Evolutionary conservation across 2,329 filamentous ascomycete species (phyloP).

Genomic region (Sarocladium kiliense): DNA sequence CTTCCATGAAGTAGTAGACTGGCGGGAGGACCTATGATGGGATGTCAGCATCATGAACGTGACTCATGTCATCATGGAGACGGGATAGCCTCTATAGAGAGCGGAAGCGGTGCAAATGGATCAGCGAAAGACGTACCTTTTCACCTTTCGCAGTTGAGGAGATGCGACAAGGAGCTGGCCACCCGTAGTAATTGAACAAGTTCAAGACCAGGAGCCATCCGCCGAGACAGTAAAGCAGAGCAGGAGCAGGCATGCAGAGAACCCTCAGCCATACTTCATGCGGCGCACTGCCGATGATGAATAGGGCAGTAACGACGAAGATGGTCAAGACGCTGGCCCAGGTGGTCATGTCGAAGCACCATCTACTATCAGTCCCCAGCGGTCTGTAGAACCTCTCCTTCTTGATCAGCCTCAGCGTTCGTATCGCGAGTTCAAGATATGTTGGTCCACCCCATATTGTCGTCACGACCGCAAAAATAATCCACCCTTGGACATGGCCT

Average conservation of each 20-base stretch:
- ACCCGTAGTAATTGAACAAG: slow-evolving; percentile 29
- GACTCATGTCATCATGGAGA: too few relatives aligned
- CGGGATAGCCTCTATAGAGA: too few relatives aligned
- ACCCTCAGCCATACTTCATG: slow-evolving; percentile 43
- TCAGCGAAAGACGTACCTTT: slow-evolving; percentile 19
- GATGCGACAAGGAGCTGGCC: slow-evolving; percentile 54
- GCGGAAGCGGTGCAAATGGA: too few relatives aligned
- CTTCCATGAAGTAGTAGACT: slow-evolving; percentile 61
- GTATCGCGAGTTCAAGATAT: slow-evolving; percentile 46
- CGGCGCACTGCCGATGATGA: slow-evolving; percentile 46
- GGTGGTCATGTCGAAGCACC: slow-evolving; percentile 46
- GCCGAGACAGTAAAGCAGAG: slow-evolving; percentile 44
- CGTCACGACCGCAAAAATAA: slow-evolving; percentile 48
- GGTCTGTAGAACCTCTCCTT: slow-evolving; percentile 45
- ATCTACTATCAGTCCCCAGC: slow-evolving; percentile 38
- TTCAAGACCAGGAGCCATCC: slow-evolving; percentile 33
- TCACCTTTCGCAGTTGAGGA: slow-evolving; percentile 57
- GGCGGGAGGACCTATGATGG: slow-evolving; percentile 50
- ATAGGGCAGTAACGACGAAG: slow-evolving; percentile 41
- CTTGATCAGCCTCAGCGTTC: slow-evolving; percentile 42
- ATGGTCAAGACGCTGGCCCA: slow-evolving; percentile 42
- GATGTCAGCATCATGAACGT: too few relatives aligned
- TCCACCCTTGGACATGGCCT: slow-evolving; percentile 31
- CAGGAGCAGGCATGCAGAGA: slow-evolving; percentile 45
- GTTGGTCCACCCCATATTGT: slow-evolving; percentile 52